A percentile compares a stretch with the other conserved stretches of the same genome.
These are phyloP conservation scores for Cladosporium sp. DNA, from an alignment of 2,329 filamentous ascomycete genomes.

Conservation along the genomic window DNA sequence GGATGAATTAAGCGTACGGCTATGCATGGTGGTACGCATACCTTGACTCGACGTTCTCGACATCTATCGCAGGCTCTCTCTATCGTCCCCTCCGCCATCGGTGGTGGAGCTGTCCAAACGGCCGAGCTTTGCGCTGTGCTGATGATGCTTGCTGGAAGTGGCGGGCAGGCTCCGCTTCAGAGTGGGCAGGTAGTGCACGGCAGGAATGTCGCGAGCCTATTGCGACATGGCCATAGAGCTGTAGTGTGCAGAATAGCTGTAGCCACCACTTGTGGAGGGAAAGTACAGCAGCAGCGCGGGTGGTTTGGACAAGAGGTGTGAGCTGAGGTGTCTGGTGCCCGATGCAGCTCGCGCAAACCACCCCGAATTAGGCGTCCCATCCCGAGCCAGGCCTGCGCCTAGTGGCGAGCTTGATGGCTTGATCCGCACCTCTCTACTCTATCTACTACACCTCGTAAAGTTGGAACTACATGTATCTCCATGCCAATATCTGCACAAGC, in stretches of 20 bases:
- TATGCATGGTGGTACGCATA: constrained; percentile 12
- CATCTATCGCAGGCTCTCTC: constrained; percentile 32
- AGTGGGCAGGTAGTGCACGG: background rate
- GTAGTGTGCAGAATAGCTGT: background rate
- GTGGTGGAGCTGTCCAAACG: constrained; percentile 3
- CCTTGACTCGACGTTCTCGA: constrained; percentile 32
- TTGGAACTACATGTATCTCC: background rate
- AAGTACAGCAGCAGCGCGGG: background rate
- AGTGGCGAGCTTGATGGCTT: no score
- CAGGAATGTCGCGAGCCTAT: constrained; percentile 1
- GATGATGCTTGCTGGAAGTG: background rate
- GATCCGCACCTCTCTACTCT: no score
- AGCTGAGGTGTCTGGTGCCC: background rate
- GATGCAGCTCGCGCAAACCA: no score
- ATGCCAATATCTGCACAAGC: no score
- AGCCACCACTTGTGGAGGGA: background rate
- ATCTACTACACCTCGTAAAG: no score
- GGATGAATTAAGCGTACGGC: background rate
- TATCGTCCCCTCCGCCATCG: constrained; percentile 1
- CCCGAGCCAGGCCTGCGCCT: no score
- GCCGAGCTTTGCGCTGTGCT: constrained; percentile 7
- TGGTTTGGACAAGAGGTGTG: constrained; percentile 8
- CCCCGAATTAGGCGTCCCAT: no score
- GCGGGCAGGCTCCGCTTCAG: constrained; percentile 4
- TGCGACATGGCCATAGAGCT: background rate